These are phyloP conservation scores for Corylus heterophylla DNA, from an alignment of 306 rosid species.

Conservation along the genomic window DNA sequence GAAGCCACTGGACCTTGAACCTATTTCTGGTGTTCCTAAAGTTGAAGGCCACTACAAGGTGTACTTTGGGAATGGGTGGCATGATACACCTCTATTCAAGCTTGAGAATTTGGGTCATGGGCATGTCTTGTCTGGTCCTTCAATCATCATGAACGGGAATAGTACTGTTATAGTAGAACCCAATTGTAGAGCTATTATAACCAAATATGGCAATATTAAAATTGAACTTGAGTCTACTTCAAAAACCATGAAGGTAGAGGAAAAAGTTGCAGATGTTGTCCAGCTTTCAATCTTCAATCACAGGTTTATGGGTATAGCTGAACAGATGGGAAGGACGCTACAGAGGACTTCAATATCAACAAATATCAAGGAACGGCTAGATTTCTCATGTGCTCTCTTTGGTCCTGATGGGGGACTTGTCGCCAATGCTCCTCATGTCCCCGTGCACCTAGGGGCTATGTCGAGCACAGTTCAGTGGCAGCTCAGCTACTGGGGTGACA, in stretches of 20 bases:
- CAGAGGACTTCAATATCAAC: slow-evolving; percentile 97
- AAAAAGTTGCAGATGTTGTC: slow-evolving; percentile 82
- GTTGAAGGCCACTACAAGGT: slow-evolving; percentile 74
- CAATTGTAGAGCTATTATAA: slow-evolving; percentile 68
- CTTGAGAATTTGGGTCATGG: slow-evolving; percentile 81
- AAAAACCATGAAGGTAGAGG: slow-evolving; percentile 46
- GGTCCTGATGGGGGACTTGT: slow-evolving; percentile 94
- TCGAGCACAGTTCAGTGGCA: slow-evolving; percentile 94
- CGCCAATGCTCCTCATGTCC: slow-evolving; percentile 97
- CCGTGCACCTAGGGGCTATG: slow-evolving; percentile 95
- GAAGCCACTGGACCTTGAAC: slow-evolving; percentile 61
- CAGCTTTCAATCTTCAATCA: slow-evolving; percentile 93
- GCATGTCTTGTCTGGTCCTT: slow-evolving; percentile 65
- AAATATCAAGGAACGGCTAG: slow-evolving; percentile 90
- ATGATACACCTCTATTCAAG: slow-evolving; percentile 74
- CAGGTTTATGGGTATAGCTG: slow-evolving; percentile 98
- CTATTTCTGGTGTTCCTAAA: slow-evolving; percentile 48
- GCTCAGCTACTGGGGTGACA: slow-evolving; percentile 67
- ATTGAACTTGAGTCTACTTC: slow-evolving; percentile 66
- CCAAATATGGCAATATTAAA: slow-evolving; percentile 79
- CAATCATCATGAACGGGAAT: slow-evolving; percentile 91
- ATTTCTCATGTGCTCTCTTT: slow-evolving; percentile 94
- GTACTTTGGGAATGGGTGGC: slow-evolving; percentile 83
- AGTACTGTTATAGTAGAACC: slow-evolving; percentile 92
- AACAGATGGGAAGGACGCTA: slow-evolving; percentile 97